Base-by-base conservation (phyloP, 1,284 basidiomycete species). In the Cutaneotrichosporon sp. region DNA sequence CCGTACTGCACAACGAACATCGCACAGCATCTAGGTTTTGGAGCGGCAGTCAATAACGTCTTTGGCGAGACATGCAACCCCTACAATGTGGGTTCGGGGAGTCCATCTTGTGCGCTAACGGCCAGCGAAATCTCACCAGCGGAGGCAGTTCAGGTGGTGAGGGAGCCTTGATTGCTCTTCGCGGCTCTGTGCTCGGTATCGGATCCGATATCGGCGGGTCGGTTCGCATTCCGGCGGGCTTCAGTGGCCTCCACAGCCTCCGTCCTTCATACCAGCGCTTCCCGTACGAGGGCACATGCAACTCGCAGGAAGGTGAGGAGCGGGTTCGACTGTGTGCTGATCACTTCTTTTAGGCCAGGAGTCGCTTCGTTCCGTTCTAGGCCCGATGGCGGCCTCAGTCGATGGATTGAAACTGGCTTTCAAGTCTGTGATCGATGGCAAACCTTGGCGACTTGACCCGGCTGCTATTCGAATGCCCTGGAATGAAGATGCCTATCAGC, bases 401-500 rank as follows among this genome's bases (percentile, higher is more conserved):
- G 74, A 67, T 5, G 82, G 79, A 2, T 64, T 88, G 31, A 83
- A 82, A 61, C 59, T 75, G 1, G 87, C 24, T 10, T 29, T 34
- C 26, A 47, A 35, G 34, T 16, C 45, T 3, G 46, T 65, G 11
- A 43, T 59, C n/a, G 49, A 75, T 43, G 64, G 75, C 22, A 73
- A 81, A 55, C 84, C 85, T 1, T 88, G 87, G 87, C 66, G 79
- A 7, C 77, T 74, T 53, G 87, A 88, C 61, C 84, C 86, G 1
- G 66, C 80, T 24, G 78, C 78, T 0, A 66, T 81, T 11, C 75
- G 79, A 20, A 83, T 84, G 63, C 76, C 77, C 2, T 89, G 86
- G 86, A 76, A 76, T 41, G 79, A 83, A 49, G 76, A 78, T 0
- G 79, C 76, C 31, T 84, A 62, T 12, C 82, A 84, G 52, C 83